Evolutionary conservation across 169 alveolate genomes (phyloP).

Genomic region (Plasmodium gallinaceum): DNA sequence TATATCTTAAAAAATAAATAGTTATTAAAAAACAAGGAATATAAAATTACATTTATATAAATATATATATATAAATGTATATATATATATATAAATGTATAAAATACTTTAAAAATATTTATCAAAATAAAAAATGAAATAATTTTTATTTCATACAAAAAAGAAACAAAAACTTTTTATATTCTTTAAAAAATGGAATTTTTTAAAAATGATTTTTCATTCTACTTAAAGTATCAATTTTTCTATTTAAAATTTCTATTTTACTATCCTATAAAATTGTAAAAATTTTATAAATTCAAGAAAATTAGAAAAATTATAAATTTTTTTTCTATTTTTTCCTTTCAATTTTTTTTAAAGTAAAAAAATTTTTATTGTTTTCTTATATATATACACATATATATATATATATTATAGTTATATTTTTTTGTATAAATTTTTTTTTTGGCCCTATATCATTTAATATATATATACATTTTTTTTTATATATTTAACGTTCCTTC

Average conservation of each 20-base stretch:
- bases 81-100: slow-evolving; percentile 3
- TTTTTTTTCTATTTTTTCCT: not conserved
- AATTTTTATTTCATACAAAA: not conserved
- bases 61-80: slow-evolving; percentile 12
- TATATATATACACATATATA: not conserved
- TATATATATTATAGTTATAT: not conserved
- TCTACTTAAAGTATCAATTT: slow-evolving; percentile 46
- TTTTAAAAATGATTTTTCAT: slow-evolving; percentile 16
- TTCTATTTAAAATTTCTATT: slow-evolving; percentile 49
- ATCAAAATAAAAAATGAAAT: not conserved
- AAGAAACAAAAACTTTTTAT: not conserved
- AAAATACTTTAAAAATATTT: not conserved
- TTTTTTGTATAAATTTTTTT: not conserved
- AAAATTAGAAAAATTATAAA: not conserved
- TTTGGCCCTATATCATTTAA: not conserved
- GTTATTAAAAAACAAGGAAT: not conserved
- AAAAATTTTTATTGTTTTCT: not conserved
- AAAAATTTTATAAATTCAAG: not conserved
- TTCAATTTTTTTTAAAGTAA: not conserved
- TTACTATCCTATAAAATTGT: slow-evolving; percentile 38
- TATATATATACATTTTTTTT: not conserved
- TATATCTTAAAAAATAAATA: slow-evolving; percentile 45
- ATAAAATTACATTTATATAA: not conserved
- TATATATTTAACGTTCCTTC: not conserved
- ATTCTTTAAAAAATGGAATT: slow-evolving; percentile 5